Conservation (phyloP, 345 rosid genomes). For the Lenwebbia sp. region DNA sequence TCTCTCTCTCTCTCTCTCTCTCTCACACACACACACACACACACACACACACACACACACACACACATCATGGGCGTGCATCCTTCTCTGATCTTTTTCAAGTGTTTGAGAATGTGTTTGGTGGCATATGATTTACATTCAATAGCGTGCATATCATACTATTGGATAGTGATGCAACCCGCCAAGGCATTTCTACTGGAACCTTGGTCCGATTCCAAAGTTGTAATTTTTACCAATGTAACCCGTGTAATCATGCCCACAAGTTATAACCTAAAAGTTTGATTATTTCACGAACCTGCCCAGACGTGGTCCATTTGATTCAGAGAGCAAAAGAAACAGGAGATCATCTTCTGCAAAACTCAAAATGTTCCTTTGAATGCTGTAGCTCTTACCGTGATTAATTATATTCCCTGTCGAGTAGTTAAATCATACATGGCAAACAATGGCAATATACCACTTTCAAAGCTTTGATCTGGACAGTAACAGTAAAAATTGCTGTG, state of each 20-base stretch:
- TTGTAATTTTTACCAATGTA: not conserved
- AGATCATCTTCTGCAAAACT: not conserved
- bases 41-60: fast-evolving
- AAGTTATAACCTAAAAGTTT: not conserved
- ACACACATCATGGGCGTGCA: not conserved
- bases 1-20: not conserved
- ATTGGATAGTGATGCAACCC: not conserved
- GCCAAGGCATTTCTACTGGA: not conserved
- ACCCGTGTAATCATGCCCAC: not conserved
- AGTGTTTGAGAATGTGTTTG: not conserved
- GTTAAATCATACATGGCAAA: not conserved
- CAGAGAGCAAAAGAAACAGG: not conserved
- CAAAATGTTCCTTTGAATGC: not conserved
- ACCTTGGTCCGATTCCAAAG: not conserved
- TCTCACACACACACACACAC: too few species aligned
- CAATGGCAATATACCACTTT: not conserved
- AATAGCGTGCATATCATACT: not conserved
- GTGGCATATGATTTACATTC: not conserved
- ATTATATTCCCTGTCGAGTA: not conserved
- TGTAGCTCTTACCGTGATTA: not conserved
- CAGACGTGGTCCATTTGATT: not conserved
- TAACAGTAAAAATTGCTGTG: not conserved
- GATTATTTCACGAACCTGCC: not conserved
- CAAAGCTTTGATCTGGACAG: not conserved
- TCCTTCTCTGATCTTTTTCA: not conserved